A percentile compares a stretch with the other conserved stretches of the same genome.
Conservation (phyloP, 441 rosid genomes). For the Pelargonium citronellum region DNA sequence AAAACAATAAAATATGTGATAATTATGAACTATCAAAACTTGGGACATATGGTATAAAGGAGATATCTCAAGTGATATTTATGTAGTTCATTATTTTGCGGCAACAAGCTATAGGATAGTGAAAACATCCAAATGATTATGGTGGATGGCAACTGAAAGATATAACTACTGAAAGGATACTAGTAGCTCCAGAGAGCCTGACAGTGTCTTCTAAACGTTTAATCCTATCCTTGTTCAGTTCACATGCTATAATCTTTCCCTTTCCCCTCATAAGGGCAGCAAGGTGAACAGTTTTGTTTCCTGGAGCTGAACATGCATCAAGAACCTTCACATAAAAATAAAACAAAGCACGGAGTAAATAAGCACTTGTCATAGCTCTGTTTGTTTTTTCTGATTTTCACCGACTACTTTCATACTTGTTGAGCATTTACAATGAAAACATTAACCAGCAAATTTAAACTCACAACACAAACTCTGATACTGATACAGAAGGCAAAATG, state of each 20-base stretch:
- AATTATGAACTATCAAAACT: neutral
- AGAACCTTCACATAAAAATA: constrained; percentile 49
- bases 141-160: constrained; percentile 6
- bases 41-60: neutral
- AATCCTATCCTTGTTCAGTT: constrained; percentile 60
- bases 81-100: neutral
- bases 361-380: neutral
- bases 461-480: neutral
- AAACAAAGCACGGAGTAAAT: constrained; percentile 13
- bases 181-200: constrained; percentile 70
- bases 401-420: neutral
- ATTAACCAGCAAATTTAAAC: neutral
- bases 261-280: constrained; percentile 85
- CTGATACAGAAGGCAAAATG: neutral
- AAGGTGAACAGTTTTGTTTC: constrained; percentile 90
- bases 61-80: neutral
- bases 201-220: constrained; percentile 61
- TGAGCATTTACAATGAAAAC: neutral
- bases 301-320: constrained; percentile 96
- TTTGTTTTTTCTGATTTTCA: neutral
- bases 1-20: neutral
- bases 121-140: constrained; percentile 7
- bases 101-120: neutral
- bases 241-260: constrained; percentile 76
- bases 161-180: constrained; percentile 48